phyloP scores from a whole-genome alignment of 768 basidiomycete species.

The Lentinula boryana region DNA sequence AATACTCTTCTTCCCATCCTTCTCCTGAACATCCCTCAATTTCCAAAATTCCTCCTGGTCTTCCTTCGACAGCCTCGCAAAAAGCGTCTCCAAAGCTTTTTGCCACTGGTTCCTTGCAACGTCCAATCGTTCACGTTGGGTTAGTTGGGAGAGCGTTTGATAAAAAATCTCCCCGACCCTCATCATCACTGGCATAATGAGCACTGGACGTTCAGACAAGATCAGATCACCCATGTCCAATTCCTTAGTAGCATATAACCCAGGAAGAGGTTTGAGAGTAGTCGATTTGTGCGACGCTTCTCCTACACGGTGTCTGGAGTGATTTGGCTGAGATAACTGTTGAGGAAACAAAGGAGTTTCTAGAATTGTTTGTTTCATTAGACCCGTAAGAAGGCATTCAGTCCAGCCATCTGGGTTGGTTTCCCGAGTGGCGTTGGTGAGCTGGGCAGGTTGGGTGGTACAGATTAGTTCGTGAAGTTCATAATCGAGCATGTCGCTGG shows the following conservation, averaged over 20 bases:
- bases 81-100: conserved; percentile 11
- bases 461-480: background rate
- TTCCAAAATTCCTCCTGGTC: conserved; percentile 22
- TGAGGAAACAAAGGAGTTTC: conserved; percentile 1
- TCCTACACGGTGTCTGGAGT: background rate
- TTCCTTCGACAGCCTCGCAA: conserved; percentile 19
- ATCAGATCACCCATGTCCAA: conserved; percentile 26
- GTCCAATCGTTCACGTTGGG: background rate
- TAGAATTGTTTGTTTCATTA: background rate
- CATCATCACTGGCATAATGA: conserved; percentile 16
- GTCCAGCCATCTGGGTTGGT: conserved; percentile 6
- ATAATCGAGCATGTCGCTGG: background rate
- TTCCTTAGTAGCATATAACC: conserved; percentile 23
- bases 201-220: conserved; percentile 30
- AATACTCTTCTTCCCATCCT: conserved; percentile 28
- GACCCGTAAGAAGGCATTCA: conserved; percentile 2
- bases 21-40: conserved; percentile 23
- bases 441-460: conserved; percentile 2
- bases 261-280: conserved; percentile 6
- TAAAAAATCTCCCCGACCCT: background rate
- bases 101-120: conserved; percentile 15
- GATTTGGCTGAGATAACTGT: background rate
- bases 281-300: background rate
- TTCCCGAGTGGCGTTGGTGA: background rate
- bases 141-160: background rate